Evolutionary conservation across 2,329 filamentous ascomycete genomes (phyloP).

Genomic region (Aureobasidium pullulans): DNA sequence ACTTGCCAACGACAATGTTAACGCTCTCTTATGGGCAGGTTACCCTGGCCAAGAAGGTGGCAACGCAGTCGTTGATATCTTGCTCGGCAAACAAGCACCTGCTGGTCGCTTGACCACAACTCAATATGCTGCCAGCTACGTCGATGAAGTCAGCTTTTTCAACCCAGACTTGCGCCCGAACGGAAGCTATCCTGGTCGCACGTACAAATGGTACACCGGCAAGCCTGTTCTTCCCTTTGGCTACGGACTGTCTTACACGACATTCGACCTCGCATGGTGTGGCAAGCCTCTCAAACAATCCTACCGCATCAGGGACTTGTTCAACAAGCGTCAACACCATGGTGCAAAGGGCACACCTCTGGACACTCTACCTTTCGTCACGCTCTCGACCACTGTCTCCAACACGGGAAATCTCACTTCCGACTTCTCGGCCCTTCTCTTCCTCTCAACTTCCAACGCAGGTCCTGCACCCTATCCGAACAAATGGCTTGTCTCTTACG

Average conservation of each 20-base stretch:
- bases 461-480: conserved; percentile 45
- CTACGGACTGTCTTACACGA: conserved; percentile 52
- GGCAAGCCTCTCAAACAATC: conserved; percentile 15
- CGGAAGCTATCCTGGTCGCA: conserved; percentile 43
- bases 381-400: conserved; percentile 29
- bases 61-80: conserved; percentile 45
- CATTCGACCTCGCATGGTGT: conserved; percentile 34
- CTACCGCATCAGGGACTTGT: conserved; percentile 30
- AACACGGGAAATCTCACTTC: conserved; percentile 44
- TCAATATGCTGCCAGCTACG: conserved; percentile 48
- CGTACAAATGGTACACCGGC: conserved; percentile 52
- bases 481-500: conserved; percentile 47
- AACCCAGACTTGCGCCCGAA: conserved; percentile 49
- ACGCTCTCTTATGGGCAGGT: conserved; percentile 49
- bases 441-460: conserved; percentile 40
- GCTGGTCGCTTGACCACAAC: conserved; percentile 50
- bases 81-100: conserved; percentile 44
- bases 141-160: conserved; percentile 44
- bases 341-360: conserved; percentile 17
- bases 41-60: conserved; percentile 56
- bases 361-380: conserved; percentile 32
- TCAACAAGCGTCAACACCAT: conserved; percentile 24
- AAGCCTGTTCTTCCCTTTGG: conserved; percentile 47
- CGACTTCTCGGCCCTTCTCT: conserved; percentile 48
- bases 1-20: conserved; percentile 40